phyloP scores from a whole-genome alignment of 441 rosid genomes.

The Omphalea diandra region DNA sequence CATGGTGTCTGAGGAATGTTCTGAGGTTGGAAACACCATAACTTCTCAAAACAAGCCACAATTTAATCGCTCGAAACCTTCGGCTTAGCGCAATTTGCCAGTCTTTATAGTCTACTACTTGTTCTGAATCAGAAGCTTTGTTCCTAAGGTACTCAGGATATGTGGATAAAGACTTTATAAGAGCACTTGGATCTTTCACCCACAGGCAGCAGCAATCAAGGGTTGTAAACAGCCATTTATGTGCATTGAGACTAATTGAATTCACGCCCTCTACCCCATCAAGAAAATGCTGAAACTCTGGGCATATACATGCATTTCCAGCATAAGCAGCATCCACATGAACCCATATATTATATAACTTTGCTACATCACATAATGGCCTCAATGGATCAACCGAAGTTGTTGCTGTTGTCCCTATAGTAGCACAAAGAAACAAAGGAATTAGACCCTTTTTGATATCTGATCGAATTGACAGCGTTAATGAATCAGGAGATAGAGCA shows the following conservation, averaged over 20 bases:
- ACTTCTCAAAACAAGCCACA: slow-evolving; percentile 45
- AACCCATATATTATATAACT: slow-evolving; percentile 30
- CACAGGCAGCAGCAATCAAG: slow-evolving; percentile 48
- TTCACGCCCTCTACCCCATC: slow-evolving; percentile 41
- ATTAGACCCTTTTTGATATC: slow-evolving; percentile 33
- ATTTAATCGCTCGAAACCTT: slow-evolving; percentile 38
- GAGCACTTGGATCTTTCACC: slow-evolving; percentile 30
- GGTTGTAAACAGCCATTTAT: slow-evolving; percentile 41
- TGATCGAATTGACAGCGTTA: slow-evolving; percentile 16
- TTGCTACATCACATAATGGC: slow-evolving; percentile 33
- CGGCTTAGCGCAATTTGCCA: slow-evolving; percentile 44
- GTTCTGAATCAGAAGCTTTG: slow-evolving; percentile 26
- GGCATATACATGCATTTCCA: slow-evolving; percentile 46
- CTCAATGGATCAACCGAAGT: slow-evolving; percentile 38
- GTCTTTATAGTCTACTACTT: slow-evolving; percentile 44
- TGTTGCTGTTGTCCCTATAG: slow-evolving; percentile 43
- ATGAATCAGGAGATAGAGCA: slow-evolving; percentile 24
- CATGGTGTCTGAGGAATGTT: slow-evolving; percentile 35
- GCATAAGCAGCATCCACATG: slow-evolving; percentile 49
- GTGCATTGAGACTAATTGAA: slow-evolving; percentile 44
- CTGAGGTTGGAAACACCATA: slow-evolving; percentile 35
- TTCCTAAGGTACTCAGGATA: slow-evolving; percentile 39
- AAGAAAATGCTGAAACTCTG: slow-evolving; percentile 40
- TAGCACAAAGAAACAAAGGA: slow-evolving; percentile 38
- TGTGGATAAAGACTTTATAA: slow-evolving; percentile 33